Base-by-base conservation (phyloP, 139 green algal species). In the Chlamydomonas applanata region DNA sequence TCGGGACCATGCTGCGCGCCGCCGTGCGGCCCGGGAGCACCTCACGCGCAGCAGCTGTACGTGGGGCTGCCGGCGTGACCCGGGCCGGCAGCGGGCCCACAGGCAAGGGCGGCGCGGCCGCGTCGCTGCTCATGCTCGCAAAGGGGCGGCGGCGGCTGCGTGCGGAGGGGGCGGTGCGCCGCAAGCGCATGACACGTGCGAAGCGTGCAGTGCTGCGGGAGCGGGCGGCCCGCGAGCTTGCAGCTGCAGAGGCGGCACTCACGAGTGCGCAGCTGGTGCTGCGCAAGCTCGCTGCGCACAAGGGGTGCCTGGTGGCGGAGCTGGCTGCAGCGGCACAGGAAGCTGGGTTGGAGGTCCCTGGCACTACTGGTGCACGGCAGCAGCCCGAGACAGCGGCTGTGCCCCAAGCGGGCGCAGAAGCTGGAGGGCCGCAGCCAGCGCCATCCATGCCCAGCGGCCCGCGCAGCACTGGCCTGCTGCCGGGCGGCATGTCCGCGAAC, bases 171-270 rank as follows among this genome's bases (percentile, higher is more conserved):
- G 34, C 63, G 34, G 27, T 44, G 17, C 64, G 80, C 45, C 84
- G 82, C 75, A 86, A 86, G 72, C 27, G 30, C 17, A 44, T 74
- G 61, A 80, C 56, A 7, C 74, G 61, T 22, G 40, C 84, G n/a
- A 89, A 88, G 73, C 82, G 84, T 33, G 35, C 74, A 44, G 66
- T 80, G 14, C 68, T 80, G 40, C 56, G 61, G 36, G 44, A 75
- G 54, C 75, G 75, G 5, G 68, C 68, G 2, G 64, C 24, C 19
- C 45, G 67, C 20, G 13, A 24, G 33, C 44, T 80, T 24, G 68
- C 46, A 19, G 75, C 66, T 52, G 75, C 75, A n/a, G 56, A 67
- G 17, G 40, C 25, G 19, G 22, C 44, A 27, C 25, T 40, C 24
- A 22, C 25, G 4, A 61, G 53, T 36, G 32, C 72, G 44, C 44